Base-by-base conservation (phyloP, 345 rosid genomes). In the Moricandia moricandioides region DNA sequence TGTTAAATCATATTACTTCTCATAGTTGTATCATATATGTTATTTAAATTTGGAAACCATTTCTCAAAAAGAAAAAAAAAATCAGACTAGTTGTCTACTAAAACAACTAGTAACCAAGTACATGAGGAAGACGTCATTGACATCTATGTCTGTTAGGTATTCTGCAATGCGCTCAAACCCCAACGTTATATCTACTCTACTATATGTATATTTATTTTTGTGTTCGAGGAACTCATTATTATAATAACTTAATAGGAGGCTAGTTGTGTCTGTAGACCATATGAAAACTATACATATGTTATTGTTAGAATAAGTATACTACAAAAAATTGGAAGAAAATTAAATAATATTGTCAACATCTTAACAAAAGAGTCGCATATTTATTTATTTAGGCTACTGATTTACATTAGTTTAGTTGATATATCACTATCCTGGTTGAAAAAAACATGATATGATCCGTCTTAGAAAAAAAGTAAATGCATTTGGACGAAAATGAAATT, bases 51-150 rank as follows among this genome's bases (percentile, higher is more conserved):
- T 13, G 51, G 7, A 43, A 43, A 13, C 51, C 14, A 43, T 43
- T 40, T 40, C 49, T 40, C 14, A 12, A 4, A 40, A 40, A 0
- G 24, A 12, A 43, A 43, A 8, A 2, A 37, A 43, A 11, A 39
- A 10, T 4, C 1, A 43, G 51, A 43, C 52, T 39, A 39, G n/a
- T 3, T 14, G 59, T 60, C 70, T 78, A 65, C 40, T 1, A 57
- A 64, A 70, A 77, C 67, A 64, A 65, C 67, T 33, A 65, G 72
- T 65, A 59, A 27, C 72, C 76, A 78, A 71, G 73, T 78, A 66
- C 77, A 78, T 12, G 67, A 45, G 18, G 73, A 71, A 57, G 77
- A 66, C 77, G 81, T 78, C 81, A 78, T 78, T 71, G 73, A 72
- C 81, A 73, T 73, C 61, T 62, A 73, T 73, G 74, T 34, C 35